Conservation (phyloP, 345 rosid species). For the Raphanus sativus region DNA sequence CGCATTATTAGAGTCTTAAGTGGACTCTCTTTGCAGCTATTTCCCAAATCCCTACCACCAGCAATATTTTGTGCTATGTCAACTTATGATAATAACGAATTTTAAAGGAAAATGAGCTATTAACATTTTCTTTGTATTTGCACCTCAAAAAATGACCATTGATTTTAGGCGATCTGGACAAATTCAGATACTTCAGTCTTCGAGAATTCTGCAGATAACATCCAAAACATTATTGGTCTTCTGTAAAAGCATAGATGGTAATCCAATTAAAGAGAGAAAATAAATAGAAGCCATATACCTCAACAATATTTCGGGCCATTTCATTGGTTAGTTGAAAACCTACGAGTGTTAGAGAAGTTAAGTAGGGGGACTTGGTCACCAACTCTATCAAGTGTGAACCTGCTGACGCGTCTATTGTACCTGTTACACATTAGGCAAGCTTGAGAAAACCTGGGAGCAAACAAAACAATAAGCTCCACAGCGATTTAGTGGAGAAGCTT, state of each 20-base stretch:
- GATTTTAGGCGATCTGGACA: slow-evolving; percentile 68
- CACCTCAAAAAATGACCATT: slow-evolving; percentile 76
- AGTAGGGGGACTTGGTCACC: slow-evolving; percentile 63
- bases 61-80: background rate
- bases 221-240: background rate
- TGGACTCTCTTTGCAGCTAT: slow-evolving; percentile 48
- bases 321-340: slow-evolving; percentile 73
- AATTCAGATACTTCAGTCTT: slow-evolving; percentile 66
- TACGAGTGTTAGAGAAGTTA: slow-evolving; percentile 75
- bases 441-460: slow-evolving; percentile 5
- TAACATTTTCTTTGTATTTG: background rate
- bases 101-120: background rate
- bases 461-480: slow-evolving; percentile 20
- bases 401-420: background rate
- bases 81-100: background rate
- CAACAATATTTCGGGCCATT: slow-evolving; percentile 58
- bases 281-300: slow-evolving; percentile 47
- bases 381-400: slow-evolving; percentile 52
- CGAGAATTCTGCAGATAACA: slow-evolving; percentile 54
- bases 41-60: slow-evolving; percentile 59
- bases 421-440: slow-evolving; percentile 30
- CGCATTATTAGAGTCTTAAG: slow-evolving; percentile 74
- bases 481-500: background rate
- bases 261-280: background rate
- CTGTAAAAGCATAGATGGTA: background rate